Conservation (phyloP, 768 basidiomycete genomes). For the Suillus fuscotomentosus region DNA sequence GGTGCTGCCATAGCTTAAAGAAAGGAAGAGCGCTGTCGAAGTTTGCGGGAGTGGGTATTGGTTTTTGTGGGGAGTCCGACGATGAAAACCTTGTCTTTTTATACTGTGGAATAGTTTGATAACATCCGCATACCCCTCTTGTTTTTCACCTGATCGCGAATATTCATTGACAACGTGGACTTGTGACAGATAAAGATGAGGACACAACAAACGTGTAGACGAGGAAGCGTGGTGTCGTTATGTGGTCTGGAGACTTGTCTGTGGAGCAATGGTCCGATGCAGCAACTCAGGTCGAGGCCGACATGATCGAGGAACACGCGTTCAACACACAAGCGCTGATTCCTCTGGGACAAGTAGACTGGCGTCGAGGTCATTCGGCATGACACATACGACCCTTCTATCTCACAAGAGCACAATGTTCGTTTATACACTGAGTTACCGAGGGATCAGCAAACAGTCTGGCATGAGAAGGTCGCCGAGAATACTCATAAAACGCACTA, state of each 20-base stretch:
- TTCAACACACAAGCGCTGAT: slow-evolving; percentile 50
- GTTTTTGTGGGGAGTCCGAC: slow-evolving; percentile 18
- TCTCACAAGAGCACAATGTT: slow-evolving; percentile 20
- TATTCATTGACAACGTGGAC: slow-evolving; percentile 73
- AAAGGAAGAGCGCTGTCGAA: slow-evolving; percentile 34
- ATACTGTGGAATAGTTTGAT: slow-evolving; percentile 46
- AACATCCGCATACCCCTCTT: slow-evolving; percentile 47
- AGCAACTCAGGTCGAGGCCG: slow-evolving; percentile 52
- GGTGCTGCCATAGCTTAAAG: slow-evolving; percentile 44
- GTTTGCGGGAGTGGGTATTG: slow-evolving; percentile 30
- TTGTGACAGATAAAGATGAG: slow-evolving; percentile 72
- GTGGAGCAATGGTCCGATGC: slow-evolving; percentile 71
- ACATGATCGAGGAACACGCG: slow-evolving; percentile 73
- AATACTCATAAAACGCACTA: slow-evolving; percentile 31
- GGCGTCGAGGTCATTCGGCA: slow-evolving; percentile 25
- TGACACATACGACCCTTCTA: slow-evolving; percentile 29
- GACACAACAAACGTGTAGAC: slow-evolving; percentile 69
- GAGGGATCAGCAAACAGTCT: slow-evolving; percentile 16
- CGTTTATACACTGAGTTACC: slow-evolving; percentile 23
- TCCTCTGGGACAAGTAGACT: slow-evolving; percentile 36
- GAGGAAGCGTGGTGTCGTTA: slow-evolving; percentile 63
- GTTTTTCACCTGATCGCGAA: slow-evolving; percentile 52
- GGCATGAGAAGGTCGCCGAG: slow-evolving; percentile 28
- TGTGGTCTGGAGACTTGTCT: slow-evolving; percentile 53
- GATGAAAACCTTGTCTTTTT: slow-evolving; percentile 40